These are phyloP conservation scores for Magnaporthales sp. DNA, from an alignment of 2,329 filamentous ascomycete genomes.

Conservation along the genomic window DNA sequence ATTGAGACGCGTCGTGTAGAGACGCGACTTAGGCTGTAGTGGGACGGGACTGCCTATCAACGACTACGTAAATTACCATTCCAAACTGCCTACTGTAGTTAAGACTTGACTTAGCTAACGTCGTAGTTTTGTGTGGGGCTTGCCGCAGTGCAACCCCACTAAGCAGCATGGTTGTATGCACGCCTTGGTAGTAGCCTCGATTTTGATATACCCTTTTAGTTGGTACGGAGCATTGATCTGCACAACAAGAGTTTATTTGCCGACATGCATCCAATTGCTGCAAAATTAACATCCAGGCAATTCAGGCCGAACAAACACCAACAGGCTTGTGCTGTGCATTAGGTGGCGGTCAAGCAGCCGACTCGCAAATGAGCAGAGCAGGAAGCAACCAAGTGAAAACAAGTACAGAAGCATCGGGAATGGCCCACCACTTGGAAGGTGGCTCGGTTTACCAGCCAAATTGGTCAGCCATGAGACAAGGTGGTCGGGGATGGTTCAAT, in stretches of 20 bases:
- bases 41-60: neutral
- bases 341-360: neutral
- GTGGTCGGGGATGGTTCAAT: neutral
- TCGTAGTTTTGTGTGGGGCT: neutral
- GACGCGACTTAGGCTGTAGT: neutral
- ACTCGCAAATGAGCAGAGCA: neutral
- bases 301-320: neutral
- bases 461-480: neutral
- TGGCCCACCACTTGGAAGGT: neutral
- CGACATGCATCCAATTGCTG: neutral
- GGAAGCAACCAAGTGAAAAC: neutral
- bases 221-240: no score
- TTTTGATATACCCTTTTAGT: no score
- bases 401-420: neutral
- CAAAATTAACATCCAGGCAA: neutral
- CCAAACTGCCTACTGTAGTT: neutral
- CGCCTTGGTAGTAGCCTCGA: neutral
- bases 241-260: neutral
- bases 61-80: neutral
- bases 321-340: neutral
- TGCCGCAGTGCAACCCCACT: neutral
- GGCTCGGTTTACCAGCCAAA: neutral
- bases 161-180: neutral
- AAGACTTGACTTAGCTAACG: neutral
- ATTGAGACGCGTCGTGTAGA: constrained; percentile 1